Conservation (phyloP, 2,329 filamentous ascomycete species). For the Davidsoniella neocaledoniae region DNA sequence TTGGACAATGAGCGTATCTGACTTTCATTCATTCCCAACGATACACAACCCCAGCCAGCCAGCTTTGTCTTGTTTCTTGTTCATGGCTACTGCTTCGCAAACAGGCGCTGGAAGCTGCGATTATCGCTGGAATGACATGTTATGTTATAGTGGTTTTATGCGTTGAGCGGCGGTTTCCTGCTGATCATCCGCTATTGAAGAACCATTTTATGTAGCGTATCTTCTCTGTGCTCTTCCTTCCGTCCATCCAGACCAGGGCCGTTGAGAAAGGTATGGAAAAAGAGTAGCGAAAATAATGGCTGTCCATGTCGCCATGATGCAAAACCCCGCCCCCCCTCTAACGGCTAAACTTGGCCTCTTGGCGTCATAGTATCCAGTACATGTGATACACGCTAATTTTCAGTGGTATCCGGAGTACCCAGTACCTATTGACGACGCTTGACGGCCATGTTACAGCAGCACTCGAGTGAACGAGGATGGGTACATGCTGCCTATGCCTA, state of each 20-base stretch:
- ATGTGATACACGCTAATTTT: not conserved
- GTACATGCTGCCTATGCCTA: not conserved
- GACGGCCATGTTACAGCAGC: not conserved
- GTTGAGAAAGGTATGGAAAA: not conserved
- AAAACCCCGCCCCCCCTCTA: not conserved
- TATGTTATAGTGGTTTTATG: not conserved
- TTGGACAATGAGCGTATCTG: too few species aligned
- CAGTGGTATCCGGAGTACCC: too few species aligned
- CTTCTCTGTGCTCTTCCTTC: not conserved
- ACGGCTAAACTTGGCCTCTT: not conserved
- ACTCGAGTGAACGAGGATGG: not conserved
- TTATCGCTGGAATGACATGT: too few species aligned
- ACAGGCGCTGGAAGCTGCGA: too few species aligned
- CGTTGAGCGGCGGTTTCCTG: not conserved
- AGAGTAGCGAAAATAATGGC: not conserved
- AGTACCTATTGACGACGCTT: not conserved
- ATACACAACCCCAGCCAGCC: too few species aligned
- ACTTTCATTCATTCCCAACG: too few species aligned
- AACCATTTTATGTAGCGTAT: not conserved
- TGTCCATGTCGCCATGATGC: slow-evolving; percentile 1
- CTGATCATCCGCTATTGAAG: not conserved
- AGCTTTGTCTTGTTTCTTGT: too few species aligned
- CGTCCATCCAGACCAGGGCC: not conserved
- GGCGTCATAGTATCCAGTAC: not conserved
- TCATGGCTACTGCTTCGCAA: too few species aligned